Percentiles rank a stretch among this genome's conserved stretches.
Evolutionary conservation across 192 early-diverging fungal genomes (phyloP).

Genomic region (Entomortierella chlamydospora): DNA sequence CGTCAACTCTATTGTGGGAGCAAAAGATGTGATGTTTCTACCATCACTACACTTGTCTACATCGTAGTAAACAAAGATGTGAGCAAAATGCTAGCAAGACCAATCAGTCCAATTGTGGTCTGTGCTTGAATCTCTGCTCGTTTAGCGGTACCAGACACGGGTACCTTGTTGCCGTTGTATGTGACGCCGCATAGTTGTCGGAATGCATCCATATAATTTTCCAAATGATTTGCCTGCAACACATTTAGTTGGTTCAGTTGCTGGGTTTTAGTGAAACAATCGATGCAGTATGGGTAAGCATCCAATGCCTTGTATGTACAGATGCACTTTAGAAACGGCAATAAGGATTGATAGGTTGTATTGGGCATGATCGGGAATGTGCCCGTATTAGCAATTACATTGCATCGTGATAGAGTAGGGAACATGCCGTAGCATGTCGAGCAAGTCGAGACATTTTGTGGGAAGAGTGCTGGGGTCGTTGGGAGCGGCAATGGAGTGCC

Average conservation of each 20-base stretch:
- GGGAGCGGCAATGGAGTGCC: constrained; percentile 20
- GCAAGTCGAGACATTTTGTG: constrained; percentile 46
- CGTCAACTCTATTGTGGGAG: too few species aligned
- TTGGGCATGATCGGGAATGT: constrained; percentile 36
- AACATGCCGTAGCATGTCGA: constrained; percentile 48
- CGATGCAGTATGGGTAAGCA: constrained; percentile 42
- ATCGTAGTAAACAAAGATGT: too few species aligned
- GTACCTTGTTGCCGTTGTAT: constrained; percentile 36
- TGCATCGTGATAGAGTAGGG: constrained; percentile 37
- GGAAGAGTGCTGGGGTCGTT: constrained; percentile 32
- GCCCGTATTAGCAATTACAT: constrained; percentile 36
- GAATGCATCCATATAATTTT: constrained; percentile 44
- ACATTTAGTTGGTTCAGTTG: constrained; percentile 34
- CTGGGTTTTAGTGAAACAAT: constrained; percentile 43
- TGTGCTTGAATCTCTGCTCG: not conserved
- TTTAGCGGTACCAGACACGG: not conserved
- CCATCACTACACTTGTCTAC: too few species aligned
- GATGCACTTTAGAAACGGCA: constrained; percentile 44
- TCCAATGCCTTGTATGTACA: constrained; percentile 42
- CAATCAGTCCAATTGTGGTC: not conserved
- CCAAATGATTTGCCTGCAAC: constrained; percentile 33
- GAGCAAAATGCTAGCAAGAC: not conserved
- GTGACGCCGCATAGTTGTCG: constrained; percentile 40
- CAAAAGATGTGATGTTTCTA: too few species aligned
- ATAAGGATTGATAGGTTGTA: constrained; percentile 17